Conservation (phyloP, 495 filamentous ascomycete genomes). For the Amorphotheca resinae region DNA sequence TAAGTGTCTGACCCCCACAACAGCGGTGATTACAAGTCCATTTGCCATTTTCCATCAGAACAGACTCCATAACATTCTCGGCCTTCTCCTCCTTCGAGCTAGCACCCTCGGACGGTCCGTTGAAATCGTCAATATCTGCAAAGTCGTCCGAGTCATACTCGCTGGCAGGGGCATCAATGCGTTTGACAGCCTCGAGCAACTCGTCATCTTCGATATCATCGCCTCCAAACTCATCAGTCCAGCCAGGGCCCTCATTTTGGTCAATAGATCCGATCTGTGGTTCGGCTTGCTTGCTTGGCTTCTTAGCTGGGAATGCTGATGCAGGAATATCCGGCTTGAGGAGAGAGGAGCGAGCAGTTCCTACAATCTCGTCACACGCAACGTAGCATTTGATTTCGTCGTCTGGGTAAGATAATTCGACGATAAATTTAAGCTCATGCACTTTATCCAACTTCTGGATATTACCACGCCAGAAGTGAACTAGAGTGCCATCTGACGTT, state of each 20-base stretch:
- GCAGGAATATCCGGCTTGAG: slow-evolving; percentile 50
- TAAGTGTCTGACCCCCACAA: slow-evolving; percentile 55
- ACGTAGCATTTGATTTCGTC: slow-evolving; percentile 59
- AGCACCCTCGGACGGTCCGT: slow-evolving; percentile 1
- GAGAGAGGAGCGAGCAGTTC: slow-evolving; percentile 51
- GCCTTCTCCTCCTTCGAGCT: slow-evolving; percentile 16
- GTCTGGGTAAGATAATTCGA: slow-evolving; percentile 37
- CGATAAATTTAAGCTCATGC: slow-evolving; percentile 48
- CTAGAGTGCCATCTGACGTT: slow-evolving; percentile 56
- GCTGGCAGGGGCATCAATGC: slow-evolving; percentile 3
- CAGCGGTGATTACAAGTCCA: slow-evolving; percentile 81
- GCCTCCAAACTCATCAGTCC: slow-evolving; percentile 41
- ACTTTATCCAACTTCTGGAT: slow-evolving; percentile 52
- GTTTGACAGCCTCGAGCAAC: slow-evolving; percentile 28
- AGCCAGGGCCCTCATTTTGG: slow-evolving; percentile 15
- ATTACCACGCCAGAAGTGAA: slow-evolving; percentile 69
- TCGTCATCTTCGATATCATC: slow-evolving; percentile 45
- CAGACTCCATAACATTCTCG: slow-evolving; percentile 27
- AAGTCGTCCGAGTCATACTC: slow-evolving; percentile 23
- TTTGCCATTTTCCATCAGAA: slow-evolving; percentile 63
- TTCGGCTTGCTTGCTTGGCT: slow-evolving; percentile 2
- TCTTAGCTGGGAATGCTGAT: slow-evolving; percentile 35
- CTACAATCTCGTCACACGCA: slow-evolving; percentile 85
- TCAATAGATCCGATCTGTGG: slow-evolving; percentile 1
- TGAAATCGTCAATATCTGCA: slow-evolving; percentile 24